Base-by-base conservation (phyloP, 2,329 filamentous ascomycete genomes). In the Colletotrichum sp. region DNA sequence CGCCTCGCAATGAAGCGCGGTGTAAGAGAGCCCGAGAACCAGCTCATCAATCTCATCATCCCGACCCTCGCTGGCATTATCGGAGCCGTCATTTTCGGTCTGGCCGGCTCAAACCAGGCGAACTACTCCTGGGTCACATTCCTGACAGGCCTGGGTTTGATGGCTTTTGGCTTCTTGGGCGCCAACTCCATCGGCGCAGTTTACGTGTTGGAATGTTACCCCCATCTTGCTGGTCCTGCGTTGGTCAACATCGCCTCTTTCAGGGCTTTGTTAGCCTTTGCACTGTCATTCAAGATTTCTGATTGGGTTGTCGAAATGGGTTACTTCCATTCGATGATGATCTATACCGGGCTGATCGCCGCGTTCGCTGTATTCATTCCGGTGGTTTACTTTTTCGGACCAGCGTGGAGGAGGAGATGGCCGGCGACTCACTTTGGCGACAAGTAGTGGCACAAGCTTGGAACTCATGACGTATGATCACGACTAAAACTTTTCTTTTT, bases 181-280 rank as follows among this genome's bases (percentile, higher is more conserved):
- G 77, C 78, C 16, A 79, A 80, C 66, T 78, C 81, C 3, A 80
- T 80, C n/a, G 72, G 80, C 65, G 81, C 80, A 55, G 83, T 83
- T 10, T 83, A 80, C 63, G 77, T 83, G 0, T 74, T 84, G 7
- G 82, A 85, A 78, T 83, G 80, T 64, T 83, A 82, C 67, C 83
- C 83, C 7, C 72, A 76, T 73, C 30, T 78, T 68, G 12, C 82
- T 78, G 12, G 80, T 79, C 13, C 82, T 4, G 81, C 82, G 5
- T 78, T 84, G 18, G 82, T 82, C 10, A 83, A 84, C 65, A 82
- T 83, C n/a, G 79, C 80, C 39, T 82, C 80, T 16, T 80, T 83
- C 59, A 77, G 81, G 7, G 77, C 82, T n/a, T 72, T 84, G 15
- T 77, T 81, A 5, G 81, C 80, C 10, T 83, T 81, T 57, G 78